A percentile compares a stretch with the other conserved stretches of the same genome.
Evolutionary conservation across 2,329 filamentous ascomycete species (phyloP).

Genomic region (Helotiales sp.): DNA sequence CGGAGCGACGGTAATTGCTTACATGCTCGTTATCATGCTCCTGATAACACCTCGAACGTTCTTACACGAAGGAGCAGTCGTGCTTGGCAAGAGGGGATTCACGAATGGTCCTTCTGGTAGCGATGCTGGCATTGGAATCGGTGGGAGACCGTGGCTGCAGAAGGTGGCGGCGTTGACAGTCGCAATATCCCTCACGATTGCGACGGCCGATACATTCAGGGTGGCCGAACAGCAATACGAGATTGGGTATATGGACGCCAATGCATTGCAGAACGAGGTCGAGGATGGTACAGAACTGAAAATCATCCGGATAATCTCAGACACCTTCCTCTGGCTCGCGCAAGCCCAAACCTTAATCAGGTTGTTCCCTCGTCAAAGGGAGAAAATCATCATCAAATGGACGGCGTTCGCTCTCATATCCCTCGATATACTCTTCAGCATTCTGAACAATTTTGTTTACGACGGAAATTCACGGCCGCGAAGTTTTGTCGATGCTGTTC

Average conservation of each 20-base stretch:
- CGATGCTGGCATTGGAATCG: slow-evolving; percentile 76
- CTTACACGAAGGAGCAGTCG: slow-evolving; percentile 80
- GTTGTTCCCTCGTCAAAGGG: slow-evolving; percentile 91
- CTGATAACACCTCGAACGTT: slow-evolving; percentile 90
- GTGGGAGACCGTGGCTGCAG: slow-evolving; percentile 91
- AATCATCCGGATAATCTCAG: slow-evolving; percentile 87
- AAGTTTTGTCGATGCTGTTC: slow-evolving; percentile 85
- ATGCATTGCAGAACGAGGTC: slow-evolving; percentile 72
- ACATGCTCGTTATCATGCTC: slow-evolving; percentile 87
- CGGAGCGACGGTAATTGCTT: slow-evolving; percentile 84
- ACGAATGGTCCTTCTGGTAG: slow-evolving; percentile 74
- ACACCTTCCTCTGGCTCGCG: slow-evolving; percentile 95
- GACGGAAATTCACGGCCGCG: slow-evolving; percentile 62
- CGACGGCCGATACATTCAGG: slow-evolving; percentile 85
- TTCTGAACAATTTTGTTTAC: slow-evolving; percentile 80
- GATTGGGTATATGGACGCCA: slow-evolving; percentile 76
- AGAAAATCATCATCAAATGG: slow-evolving; percentile 99
- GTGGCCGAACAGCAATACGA: slow-evolving; percentile 82
- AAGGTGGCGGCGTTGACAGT: slow-evolving; percentile 75
- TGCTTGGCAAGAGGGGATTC: slow-evolving; percentile 79
- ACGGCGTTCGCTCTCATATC: slow-evolving; percentile 92
- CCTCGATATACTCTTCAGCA: slow-evolving; percentile 87
- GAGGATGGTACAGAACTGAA: slow-evolving; percentile 84
- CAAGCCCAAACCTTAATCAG: slow-evolving; percentile 96
- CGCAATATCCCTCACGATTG: slow-evolving; percentile 86